Conservation (phyloP, 805 yeast genomes). For the Torulaspora quercuum region DNA sequence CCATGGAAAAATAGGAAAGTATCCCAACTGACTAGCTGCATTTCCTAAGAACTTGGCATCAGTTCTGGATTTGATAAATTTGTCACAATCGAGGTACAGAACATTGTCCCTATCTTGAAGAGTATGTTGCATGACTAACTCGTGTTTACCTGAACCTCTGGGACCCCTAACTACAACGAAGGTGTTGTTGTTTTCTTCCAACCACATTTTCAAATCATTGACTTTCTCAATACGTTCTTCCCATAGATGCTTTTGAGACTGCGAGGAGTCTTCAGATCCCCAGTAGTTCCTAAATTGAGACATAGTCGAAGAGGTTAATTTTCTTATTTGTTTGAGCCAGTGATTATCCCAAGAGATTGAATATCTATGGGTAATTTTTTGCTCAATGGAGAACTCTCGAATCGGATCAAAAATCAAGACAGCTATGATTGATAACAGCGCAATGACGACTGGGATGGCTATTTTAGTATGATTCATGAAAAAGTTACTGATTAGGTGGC, state of each 20-base stretch:
- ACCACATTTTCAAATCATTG: conserved; percentile 69
- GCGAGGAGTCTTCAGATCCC: conserved; percentile 33
- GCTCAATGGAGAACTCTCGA: conserved; percentile 71
- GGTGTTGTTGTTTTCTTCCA: conserved; percentile 84
- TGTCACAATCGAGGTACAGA: conserved; percentile 75
- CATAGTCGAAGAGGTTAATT: conserved; percentile 40
- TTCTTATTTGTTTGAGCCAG: conserved; percentile 36
- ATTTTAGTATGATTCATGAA: conserved; percentile 76
- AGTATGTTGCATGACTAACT: conserved; percentile 66
- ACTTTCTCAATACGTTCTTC: conserved; percentile 65
- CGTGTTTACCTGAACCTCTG: conserved; percentile 90
- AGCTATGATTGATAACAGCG: conserved; percentile 74
- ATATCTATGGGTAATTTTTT: conserved; percentile 62
- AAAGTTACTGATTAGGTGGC: conserved; percentile 52
- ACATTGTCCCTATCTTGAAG: conserved; percentile 58
- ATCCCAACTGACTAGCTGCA: conserved; percentile 77
- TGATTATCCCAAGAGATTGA: conserved; percentile 48
- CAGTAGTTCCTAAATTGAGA: conserved; percentile 38
- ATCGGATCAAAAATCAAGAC: conserved; percentile 91
- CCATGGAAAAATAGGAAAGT: conserved; percentile 94
- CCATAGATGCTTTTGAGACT: conserved; percentile 48
- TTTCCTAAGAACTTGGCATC: conserved; percentile 65
- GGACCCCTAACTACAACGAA: conserved; percentile 91
- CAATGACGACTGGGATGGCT: conserved; percentile 74
- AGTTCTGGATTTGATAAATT: conserved; percentile 64